Conservation (phyloP, 805 yeast genomes). For the Nakazawaea siamensis region DNA sequence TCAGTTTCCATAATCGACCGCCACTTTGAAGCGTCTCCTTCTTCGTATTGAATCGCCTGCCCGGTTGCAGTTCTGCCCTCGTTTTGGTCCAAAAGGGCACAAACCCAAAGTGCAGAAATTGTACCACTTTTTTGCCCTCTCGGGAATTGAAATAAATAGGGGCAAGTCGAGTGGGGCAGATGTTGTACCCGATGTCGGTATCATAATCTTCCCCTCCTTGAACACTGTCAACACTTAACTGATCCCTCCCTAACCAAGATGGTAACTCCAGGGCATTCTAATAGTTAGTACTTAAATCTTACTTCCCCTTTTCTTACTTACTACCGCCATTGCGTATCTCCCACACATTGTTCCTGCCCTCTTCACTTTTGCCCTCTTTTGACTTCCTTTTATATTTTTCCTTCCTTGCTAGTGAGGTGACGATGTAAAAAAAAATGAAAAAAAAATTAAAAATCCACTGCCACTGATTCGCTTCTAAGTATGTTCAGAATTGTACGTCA, state of each 20-base stretch:
- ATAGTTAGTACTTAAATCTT: too few relatives aligned
- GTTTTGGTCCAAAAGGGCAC: constrained; percentile 59
- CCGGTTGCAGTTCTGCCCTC: constrained; percentile 24
- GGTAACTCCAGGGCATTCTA: too few relatives aligned
- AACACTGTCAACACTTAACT: too few relatives aligned
- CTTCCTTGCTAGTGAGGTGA: too few relatives aligned
- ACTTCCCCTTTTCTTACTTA: too few relatives aligned
- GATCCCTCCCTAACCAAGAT: too few relatives aligned
- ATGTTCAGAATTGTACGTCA: too few relatives aligned
- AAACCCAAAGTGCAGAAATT: constrained; percentile 75
- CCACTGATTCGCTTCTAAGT: too few relatives aligned
- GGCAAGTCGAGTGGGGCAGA: constrained; percentile 50
- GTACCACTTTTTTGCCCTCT: constrained; percentile 20
- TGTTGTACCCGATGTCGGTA: constrained; percentile 39
- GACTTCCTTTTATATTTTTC: too few relatives aligned
- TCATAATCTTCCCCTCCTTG: constrained; percentile 12
- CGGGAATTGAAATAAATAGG: constrained; percentile 27
- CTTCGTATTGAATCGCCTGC: constrained; percentile 67
- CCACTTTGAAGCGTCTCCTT: constrained; percentile 45
- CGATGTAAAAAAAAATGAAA: too few relatives aligned
- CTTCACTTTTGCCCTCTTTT: background rate
- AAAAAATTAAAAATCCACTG: too few relatives aligned
- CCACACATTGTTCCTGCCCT: constrained; percentile 22
- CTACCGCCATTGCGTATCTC: constrained; percentile 23
- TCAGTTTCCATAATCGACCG: constrained; percentile 49